Percentiles rank a stretch among this genome's conserved stretches.
Evolutionary conservation across 306 rosid genomes (phyloP).

Genomic region (Abrus pulchellus): DNA sequence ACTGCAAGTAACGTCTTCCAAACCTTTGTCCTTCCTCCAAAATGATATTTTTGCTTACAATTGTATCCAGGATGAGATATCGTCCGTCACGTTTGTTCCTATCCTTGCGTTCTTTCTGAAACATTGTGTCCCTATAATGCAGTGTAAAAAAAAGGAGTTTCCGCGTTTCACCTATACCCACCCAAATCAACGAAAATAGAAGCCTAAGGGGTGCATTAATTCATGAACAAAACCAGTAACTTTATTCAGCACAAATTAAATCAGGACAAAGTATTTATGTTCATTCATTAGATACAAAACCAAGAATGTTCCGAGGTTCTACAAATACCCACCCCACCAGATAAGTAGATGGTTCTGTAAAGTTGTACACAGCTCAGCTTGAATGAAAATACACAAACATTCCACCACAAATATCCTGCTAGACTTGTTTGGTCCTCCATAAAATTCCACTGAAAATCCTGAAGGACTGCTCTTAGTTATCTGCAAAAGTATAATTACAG

Average conservation of each 20-base stretch:
- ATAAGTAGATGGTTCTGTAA: constrained; percentile 33
- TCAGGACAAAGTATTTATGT: constrained; percentile 27
- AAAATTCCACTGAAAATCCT: constrained; percentile 33
- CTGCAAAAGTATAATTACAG: constrained; percentile 43
- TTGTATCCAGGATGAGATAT: not conserved
- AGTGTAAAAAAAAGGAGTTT: too few relatives aligned
- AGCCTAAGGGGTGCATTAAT: not conserved
- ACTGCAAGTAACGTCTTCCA: not conserved
- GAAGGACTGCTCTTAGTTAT: constrained; percentile 39
- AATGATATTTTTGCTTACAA: too few relatives aligned
- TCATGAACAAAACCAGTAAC: constrained; percentile 28
- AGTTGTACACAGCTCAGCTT: constrained; percentile 41
- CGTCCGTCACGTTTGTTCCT: too few relatives aligned
- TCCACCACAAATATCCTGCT: constrained; percentile 14
- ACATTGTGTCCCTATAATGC: too few relatives aligned
- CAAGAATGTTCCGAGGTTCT: constrained; percentile 41
- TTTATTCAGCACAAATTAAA: constrained; percentile 40
- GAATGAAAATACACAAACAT: constrained; percentile 27
- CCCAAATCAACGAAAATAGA: not conserved
- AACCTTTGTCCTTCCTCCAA: too few relatives aligned
- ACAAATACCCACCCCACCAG: constrained; percentile 12
- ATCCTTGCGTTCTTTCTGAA: too few relatives aligned
- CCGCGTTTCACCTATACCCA: not conserved
- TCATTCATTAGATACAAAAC: constrained; percentile 39
- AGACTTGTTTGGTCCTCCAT: constrained; percentile 42